phyloP scores from a whole-genome alignment of 306 rosid species.

The Corylus americana region DNA sequence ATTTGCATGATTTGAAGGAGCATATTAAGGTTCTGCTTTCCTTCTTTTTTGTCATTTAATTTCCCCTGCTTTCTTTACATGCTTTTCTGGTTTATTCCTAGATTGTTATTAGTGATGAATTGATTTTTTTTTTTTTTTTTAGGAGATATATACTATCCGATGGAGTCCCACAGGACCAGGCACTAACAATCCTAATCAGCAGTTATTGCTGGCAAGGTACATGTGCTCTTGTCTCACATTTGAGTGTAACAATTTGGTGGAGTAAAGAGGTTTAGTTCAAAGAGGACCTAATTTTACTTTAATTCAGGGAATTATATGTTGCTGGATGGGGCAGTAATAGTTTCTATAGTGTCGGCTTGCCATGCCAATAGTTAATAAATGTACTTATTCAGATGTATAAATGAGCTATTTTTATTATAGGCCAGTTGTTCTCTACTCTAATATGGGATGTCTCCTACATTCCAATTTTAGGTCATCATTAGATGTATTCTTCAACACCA shows the following conservation, averaged over 20 bases:
- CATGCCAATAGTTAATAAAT: background rate
- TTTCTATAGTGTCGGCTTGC: too few species aligned
- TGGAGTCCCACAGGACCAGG: slow-evolving; percentile 96
- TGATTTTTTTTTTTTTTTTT: slow-evolving; percentile 23
- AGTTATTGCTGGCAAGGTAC: slow-evolving; percentile 90
- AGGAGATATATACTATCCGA: slow-evolving; percentile 95
- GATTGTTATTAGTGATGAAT: slow-evolving; percentile 5
- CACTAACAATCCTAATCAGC: slow-evolving; percentile 75
- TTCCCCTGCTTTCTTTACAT: background rate
- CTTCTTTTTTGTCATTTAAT: background rate
- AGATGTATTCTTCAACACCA: background rate
- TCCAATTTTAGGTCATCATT: background rate
- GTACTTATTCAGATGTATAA: background rate
- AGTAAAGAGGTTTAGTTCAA: background rate
- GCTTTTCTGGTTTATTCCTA: slow-evolving; percentile 9
- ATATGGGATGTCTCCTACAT: background rate
- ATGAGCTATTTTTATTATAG: too few species aligned
- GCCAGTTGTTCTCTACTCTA: background rate
- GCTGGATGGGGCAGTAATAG: background rate
- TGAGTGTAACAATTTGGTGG: background rate
- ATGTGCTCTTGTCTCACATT: background rate
- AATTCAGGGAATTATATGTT: background rate
- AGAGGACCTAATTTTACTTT: background rate
- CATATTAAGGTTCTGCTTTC: slow-evolving; percentile 71
- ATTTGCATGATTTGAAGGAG: slow-evolving; percentile 81